These are phyloP conservation scores for Diaporthe helianthi DNA, from an alignment of 2,329 filamentous ascomycete species.

Conservation along the genomic window DNA sequence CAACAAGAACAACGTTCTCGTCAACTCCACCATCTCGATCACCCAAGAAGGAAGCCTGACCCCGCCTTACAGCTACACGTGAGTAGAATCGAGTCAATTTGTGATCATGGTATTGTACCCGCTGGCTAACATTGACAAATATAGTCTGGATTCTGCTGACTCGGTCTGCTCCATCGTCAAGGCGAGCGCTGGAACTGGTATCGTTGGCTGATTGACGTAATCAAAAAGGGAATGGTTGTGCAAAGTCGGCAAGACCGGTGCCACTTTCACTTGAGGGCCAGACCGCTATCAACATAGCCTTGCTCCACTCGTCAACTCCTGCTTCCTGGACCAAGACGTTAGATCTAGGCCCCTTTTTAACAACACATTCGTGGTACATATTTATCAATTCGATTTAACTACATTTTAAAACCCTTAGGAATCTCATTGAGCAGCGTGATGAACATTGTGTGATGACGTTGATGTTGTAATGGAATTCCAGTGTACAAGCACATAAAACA, in stretches of 20 bases:
- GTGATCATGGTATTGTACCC: background rate
- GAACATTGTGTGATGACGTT: background rate
- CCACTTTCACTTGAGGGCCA: background rate
- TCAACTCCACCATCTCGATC: slow-evolving; percentile 44
- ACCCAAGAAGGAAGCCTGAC: slow-evolving; percentile 44
- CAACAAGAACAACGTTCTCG: slow-evolving; percentile 53
- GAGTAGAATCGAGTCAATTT: slow-evolving; percentile 30
- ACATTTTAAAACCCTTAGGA: background rate
- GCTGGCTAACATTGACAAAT: background rate
- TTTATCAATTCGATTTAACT: background rate
- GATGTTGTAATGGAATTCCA: background rate
- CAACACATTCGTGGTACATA: slow-evolving; percentile 1
- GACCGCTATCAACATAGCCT: background rate
- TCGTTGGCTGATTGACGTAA: slow-evolving; percentile 1
- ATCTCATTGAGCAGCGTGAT: background rate
- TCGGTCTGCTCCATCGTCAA: slow-evolving; percentile 24
- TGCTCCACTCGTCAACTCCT: background rate
- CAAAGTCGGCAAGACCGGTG: background rate
- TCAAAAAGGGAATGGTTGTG: background rate
- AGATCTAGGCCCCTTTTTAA: background rate
- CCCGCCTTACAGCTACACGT: slow-evolving; percentile 48
- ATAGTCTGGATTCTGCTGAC: slow-evolving; percentile 27
- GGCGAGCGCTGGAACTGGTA: slow-evolving; percentile 25
- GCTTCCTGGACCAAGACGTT: background rate
- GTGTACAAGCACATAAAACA: too few relatives aligned